Conservation (phyloP, 495 filamentous ascomycete genomes). For the Chaetomium tenue region DNA sequence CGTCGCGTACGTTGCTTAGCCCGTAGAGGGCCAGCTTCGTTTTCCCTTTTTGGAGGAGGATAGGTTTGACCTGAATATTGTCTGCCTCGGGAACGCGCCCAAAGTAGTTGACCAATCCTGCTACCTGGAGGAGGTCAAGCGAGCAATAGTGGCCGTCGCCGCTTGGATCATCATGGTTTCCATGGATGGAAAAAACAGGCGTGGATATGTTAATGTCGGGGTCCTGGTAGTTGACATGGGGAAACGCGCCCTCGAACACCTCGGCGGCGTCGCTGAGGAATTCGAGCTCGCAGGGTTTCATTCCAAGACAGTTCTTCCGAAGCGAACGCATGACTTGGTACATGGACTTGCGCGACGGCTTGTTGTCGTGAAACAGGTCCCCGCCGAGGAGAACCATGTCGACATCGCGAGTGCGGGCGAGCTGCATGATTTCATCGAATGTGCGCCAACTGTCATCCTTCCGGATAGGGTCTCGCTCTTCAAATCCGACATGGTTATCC, state of each 20-base stretch:
- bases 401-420: slow-evolving; percentile 82
- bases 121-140: slow-evolving; percentile 85
- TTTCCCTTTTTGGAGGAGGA: slow-evolving; percentile 87
- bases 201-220: slow-evolving; percentile 97
- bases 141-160: slow-evolving; percentile 88
- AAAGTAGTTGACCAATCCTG: slow-evolving; percentile 93
- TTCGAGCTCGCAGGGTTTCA: slow-evolving; percentile 93
- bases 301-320: slow-evolving; percentile 87
- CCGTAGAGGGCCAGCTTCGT: slow-evolving; percentile 96
- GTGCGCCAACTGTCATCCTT: slow-evolving; percentile 96
- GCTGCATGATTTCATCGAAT: slow-evolving; percentile 92
- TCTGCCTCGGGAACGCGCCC: slow-evolving; percentile 88
- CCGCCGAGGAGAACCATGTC: slow-evolving; percentile 96
- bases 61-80: slow-evolving; percentile 85
- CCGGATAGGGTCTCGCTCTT: slow-evolving; percentile 87
- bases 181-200: slow-evolving; percentile 97
- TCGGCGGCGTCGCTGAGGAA: slow-evolving; percentile 90
- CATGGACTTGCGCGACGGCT: slow-evolving; percentile 93
- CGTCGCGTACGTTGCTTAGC: slow-evolving; percentile 94
- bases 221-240: slow-evolving; percentile 96
- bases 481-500: slow-evolving; percentile 96
- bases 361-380: slow-evolving; percentile 98
- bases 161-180: slow-evolving; percentile 96
- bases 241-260: slow-evolving; percentile 78
- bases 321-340: slow-evolving; percentile 95